Base-by-base conservation (phyloP, 345 rosid genomes). In the Anacardium occidentale region DNA sequence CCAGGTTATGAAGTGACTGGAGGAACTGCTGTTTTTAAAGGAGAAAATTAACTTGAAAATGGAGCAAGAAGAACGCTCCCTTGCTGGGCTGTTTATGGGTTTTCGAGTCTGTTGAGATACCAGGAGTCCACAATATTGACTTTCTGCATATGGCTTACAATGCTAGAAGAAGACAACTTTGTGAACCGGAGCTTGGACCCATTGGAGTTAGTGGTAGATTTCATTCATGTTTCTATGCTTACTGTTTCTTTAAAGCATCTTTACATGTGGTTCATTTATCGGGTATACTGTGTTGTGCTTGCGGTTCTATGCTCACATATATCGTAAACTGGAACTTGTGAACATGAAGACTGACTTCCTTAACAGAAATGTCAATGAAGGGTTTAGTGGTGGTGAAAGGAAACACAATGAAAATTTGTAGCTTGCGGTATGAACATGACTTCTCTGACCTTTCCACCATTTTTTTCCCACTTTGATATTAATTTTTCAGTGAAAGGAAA, bases 381-480 rank as follows among this genome's bases (percentile, higher is more conserved):
- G 99, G 29, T 95, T 95, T 75, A 95, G 99, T 70, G 98, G 99
- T 15, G 99, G 98, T 70, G 98, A 96, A 85, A 93, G 85, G 81
- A 96, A 96, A 76, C 97, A 94, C 70, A 96, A 96, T 37, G 99
- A 96, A 81, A 93, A 93, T 75, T 81, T 91, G 44, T 98, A 96
- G 76, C 96, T 96, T 44, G 97, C 97, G 87, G 98, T 93, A 87
- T 53, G 68, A 52, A 59, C 70, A 18, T 54, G 22, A 69, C 50
- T 69, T 15, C 5, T 52, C 17, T 15, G 72, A 50, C n/a, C 6
- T 15, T 15, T 50, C 53, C 53, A 5, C 42, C 10, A 37, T 3
- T 48, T 48, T 48, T 18, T 50, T 13, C 14, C 5, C 32, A 29
- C 15, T 13, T 50, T 50, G n/a, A 15, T 50, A 13, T 50, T 15